Base-by-base conservation (phyloP, 306 rosid genomes). In the Chamaecrista fasciculata region DNA sequence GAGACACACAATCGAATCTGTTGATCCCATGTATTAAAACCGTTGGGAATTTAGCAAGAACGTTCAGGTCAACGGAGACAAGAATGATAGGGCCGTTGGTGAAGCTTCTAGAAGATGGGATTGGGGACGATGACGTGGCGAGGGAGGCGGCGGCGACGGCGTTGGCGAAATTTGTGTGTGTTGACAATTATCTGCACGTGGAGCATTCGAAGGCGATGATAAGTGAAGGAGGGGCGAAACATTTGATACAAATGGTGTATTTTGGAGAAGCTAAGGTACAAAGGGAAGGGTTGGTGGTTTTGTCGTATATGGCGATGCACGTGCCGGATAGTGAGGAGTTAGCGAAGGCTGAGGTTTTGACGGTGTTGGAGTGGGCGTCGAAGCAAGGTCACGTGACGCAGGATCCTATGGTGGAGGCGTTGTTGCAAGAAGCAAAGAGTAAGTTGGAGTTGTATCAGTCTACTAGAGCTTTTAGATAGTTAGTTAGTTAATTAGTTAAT, bases 291-390 rank as follows among this genome's bases (percentile, higher is more conserved):
- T 18, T 85, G 31, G 69, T 64, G 43, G 81, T 90, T 40, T 79
- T 90, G 36, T 81, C 86, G 74, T 87, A 85, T 75, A 85, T 87
- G 70, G 88, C 96, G 12, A 44, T 83, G 67, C 84, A 85, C 61
- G 91, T 90, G 58, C 96, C 96, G 14, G 96, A 90, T 47, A 90
- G 91, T 10, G 89, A 90, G 70, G 90, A 85, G 71, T 88, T 90
- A 36, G 96, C 96, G 8, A 70, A 57, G 74, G 90, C 85, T 2
- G 88, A 87, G 84, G 88, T 81, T 29, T 86, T 85, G 42, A 69
- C 85, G 0, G 85, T 83, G 69, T 85, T 90, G 10, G 91, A 85
- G 67, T 85, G 96, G 95, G 95, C 95, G 14, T 83, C 91, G 47
- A 90, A 90, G 77, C 96, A 85, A 70, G 72, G 95, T 11, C 53